These are phyloP conservation scores for Moringa oleifera DNA, from an alignment of 345 rosid genomes.

Conservation along the genomic window DNA sequence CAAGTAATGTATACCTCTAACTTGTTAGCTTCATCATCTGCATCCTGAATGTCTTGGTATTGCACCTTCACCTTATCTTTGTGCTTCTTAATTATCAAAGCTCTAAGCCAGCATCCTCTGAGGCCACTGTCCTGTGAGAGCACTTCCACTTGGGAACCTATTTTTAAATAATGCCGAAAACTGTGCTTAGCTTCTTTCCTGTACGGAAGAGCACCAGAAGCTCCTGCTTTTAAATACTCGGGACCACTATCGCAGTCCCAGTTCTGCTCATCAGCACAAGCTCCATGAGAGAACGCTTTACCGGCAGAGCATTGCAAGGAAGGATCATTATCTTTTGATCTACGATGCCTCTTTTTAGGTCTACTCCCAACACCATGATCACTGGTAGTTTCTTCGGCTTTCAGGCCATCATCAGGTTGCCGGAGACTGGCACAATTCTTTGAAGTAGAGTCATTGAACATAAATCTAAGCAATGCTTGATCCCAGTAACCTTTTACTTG, in stretches of 20 bases:
- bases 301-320: background rate
- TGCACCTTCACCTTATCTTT: constrained; percentile 76
- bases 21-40: constrained; percentile 55
- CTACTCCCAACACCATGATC: constrained; percentile 30
- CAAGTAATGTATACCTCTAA: constrained; percentile 41
- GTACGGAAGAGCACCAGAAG: constrained; percentile 14
- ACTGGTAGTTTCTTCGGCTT: constrained; percentile 18
- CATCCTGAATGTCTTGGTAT: constrained; percentile 65
- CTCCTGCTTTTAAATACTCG: constrained; percentile 14
- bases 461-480: constrained; percentile 47
- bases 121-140: constrained; percentile 82
- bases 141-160: constrained; percentile 68
- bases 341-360: constrained; percentile 45
- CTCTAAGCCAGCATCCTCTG: constrained; percentile 85
- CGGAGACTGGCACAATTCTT: constrained; percentile 22
- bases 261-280: constrained; percentile 13
- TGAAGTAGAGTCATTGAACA: constrained; percentile 23
- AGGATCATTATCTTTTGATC: constrained; percentile 23
- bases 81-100: constrained; percentile 48
- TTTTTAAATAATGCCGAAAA: constrained; percentile 23
- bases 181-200: constrained; percentile 13
- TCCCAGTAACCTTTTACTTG: constrained; percentile 73
- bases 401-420: constrained; percentile 14
- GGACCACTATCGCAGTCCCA: constrained; percentile 23
- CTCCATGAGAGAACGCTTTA: constrained; percentile 15